These are phyloP conservation scores for Phytophthora sojae DNA, from an alignment of 352 stramenopile species.

Conservation along the genomic window DNA sequence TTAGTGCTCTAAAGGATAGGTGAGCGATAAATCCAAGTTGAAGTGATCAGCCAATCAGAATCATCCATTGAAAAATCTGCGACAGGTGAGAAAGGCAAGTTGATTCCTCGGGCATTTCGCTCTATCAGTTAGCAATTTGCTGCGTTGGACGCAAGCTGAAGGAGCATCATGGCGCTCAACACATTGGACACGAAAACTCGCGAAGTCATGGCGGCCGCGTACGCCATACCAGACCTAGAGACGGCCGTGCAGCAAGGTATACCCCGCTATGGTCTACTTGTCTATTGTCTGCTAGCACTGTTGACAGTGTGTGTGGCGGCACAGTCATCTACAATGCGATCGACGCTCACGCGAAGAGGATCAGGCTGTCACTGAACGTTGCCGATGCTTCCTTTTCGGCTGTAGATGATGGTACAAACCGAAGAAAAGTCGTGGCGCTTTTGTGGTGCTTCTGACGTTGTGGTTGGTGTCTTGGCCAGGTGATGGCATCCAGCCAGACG, in stretches of 20 bases:
- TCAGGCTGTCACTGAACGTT: conserved; percentile 57
- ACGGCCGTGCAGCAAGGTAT: conserved; percentile 75
- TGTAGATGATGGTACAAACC: conserved; percentile 69
- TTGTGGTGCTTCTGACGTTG: neutral
- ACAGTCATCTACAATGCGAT: conserved; percentile 81
- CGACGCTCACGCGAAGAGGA: conserved; percentile 59
- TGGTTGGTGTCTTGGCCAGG: conserved; percentile 38
- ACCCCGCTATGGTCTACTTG: neutral
- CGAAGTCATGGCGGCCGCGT: conserved; percentile 62
- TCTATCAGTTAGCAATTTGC: conserved; percentile 20
- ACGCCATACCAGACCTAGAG: conserved; percentile 64
- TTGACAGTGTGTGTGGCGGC: neutral
- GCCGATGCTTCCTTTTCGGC: conserved; percentile 61
- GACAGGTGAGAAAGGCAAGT: conserved; percentile 37
- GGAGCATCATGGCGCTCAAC: conserved; percentile 33
- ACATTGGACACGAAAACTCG: conserved; percentile 46
- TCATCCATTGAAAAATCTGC: neutral
- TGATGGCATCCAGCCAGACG: conserved; percentile 61
- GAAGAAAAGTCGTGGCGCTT: neutral
- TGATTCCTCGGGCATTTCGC: conserved; percentile 2
- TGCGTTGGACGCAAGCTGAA: conserved; percentile 3
- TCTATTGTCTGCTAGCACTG: neutral
- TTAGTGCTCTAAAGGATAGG: conserved; percentile 12
- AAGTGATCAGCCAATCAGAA: conserved; percentile 1
- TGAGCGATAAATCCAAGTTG: conserved; percentile 3